phyloP scores from a whole-genome alignment of 345 rosid species.

The Eucalyptus viminalis region DNA sequence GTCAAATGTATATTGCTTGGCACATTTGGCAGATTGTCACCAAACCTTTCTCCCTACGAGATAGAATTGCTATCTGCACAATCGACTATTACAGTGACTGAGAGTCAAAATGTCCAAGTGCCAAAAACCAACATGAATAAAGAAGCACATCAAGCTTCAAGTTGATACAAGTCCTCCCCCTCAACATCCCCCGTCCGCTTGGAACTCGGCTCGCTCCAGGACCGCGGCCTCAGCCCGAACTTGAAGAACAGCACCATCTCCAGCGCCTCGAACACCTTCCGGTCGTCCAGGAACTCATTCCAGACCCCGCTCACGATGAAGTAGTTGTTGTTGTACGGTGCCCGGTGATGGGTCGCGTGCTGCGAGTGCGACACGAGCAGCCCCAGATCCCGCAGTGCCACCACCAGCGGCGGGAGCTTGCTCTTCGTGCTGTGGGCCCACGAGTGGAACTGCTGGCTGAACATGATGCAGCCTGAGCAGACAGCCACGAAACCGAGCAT shows the following conservation, averaged over 20 bases:
- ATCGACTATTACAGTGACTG: background rate
- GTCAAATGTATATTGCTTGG: background rate
- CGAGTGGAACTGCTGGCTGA: conserved; percentile 84
- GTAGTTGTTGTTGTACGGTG: conserved; percentile 52
- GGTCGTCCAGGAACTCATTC: conserved; percentile 52
- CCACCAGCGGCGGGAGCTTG: conserved; percentile 57
- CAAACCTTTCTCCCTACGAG: background rate
- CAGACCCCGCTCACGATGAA: conserved; percentile 84
- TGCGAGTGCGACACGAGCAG: conserved; percentile 54
- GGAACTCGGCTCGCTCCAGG: conserved; percentile 66
- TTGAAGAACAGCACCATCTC: conserved; percentile 55
- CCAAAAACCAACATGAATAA: background rate
- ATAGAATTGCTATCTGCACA: background rate
- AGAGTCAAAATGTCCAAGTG: background rate
- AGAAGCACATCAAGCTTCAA: background rate
- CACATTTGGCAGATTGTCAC: background rate
- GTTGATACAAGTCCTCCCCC: background rate
- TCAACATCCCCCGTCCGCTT: conserved; percentile 50
- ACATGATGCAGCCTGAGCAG: conserved; percentile 68
- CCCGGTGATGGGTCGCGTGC: conserved; percentile 51
- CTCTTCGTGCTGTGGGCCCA: conserved; percentile 96
- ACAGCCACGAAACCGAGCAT: conserved; percentile 39
- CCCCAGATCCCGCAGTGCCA: conserved; percentile 53
- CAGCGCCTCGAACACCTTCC: conserved; percentile 49
- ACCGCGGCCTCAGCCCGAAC: conserved; percentile 56